phyloP scores from a whole-genome alignment of 352 stramenopile species.

The Aphanomyces astaci region DNA sequence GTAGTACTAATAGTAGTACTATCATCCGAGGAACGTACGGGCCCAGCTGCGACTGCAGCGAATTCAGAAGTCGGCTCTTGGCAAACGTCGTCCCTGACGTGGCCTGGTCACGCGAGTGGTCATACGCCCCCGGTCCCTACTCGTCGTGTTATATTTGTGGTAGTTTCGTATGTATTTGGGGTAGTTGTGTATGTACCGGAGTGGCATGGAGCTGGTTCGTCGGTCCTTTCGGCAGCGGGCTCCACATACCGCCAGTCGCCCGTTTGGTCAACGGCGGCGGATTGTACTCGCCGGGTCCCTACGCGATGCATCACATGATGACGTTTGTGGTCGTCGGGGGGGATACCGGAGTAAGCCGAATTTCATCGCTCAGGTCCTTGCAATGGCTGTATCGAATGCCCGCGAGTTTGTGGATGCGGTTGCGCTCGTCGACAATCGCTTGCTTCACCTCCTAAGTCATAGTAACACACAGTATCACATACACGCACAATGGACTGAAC shows the following conservation, averaged over 20 bases:
- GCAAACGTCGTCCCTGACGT: conserved; percentile 8
- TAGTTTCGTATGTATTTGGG: too few relatives aligned
- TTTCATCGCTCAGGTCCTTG: conserved; percentile 11
- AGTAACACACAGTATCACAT: too few relatives aligned
- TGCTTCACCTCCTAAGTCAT: conserved; percentile 15
- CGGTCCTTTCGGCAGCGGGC: conserved; percentile 1
- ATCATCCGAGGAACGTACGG: background rate
- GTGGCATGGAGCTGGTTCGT: background rate
- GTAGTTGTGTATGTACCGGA: conserved; percentile 1
- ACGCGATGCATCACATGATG: background rate
- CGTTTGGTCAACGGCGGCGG: background rate
- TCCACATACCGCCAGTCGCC: background rate
- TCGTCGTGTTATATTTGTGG: too few relatives aligned
- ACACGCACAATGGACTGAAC: too few relatives aligned
- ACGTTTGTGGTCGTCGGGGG: background rate
- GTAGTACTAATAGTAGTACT: background rate
- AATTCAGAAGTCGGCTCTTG: conserved; percentile 11
- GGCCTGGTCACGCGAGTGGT: background rate
- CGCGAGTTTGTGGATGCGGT: conserved; percentile 20
- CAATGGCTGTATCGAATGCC: conserved; percentile 14
- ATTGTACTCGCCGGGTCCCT: conserved; percentile 21
- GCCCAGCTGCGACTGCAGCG: background rate
- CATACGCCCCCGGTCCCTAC: conserved; percentile 20
- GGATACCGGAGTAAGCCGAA: conserved; percentile 1
- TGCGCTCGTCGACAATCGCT: conserved; percentile 15